Conservation (phyloP, 2,329 filamentous ascomycete species). For the Coniella lustricola region DNA sequence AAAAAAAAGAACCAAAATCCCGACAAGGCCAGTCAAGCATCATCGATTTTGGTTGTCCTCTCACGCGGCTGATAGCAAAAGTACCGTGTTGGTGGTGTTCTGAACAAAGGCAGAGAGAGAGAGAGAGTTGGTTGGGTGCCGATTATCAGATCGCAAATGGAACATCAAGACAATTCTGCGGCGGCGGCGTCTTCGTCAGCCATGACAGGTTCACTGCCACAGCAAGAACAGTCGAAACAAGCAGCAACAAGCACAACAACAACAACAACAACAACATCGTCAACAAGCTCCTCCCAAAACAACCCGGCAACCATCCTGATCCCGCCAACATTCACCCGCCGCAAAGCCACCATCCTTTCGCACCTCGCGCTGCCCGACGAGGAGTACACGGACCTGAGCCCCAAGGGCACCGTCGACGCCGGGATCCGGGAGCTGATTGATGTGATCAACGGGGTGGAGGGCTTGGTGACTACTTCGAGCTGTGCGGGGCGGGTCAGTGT, state of each 20-base stretch:
- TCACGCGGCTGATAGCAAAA: no score
- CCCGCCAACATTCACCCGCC: conserved; percentile 41
- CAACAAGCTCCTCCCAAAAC: not conserved
- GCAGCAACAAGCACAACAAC: no score
- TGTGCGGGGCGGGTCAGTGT: conserved; percentile 84
- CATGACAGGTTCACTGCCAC: no score
- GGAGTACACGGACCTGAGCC: conserved; percentile 75
- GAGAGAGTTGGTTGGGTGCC: no score
- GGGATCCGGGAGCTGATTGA: conserved; percentile 71
- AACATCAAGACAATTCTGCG: no score
- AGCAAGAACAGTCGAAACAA: not conserved
- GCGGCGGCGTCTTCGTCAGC: no score
- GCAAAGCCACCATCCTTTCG: conserved; percentile 67
- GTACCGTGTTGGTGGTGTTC: no score
- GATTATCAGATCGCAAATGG: no score
- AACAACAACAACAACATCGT: not conserved
- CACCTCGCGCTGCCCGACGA: conserved; percentile 61
- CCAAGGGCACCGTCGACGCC: conserved; percentile 79
- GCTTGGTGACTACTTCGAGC: conserved; percentile 86
- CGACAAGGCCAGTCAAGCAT: not conserved
- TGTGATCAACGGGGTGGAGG: conserved; percentile 67
- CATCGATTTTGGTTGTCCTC: no score
- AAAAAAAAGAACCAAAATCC: not conserved
- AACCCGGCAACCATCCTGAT: not conserved
- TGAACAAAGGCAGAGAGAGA: no score